Base-by-base conservation (phyloP, 202 grass and related monocot genomes). In the Digitaria exilis region DNA sequence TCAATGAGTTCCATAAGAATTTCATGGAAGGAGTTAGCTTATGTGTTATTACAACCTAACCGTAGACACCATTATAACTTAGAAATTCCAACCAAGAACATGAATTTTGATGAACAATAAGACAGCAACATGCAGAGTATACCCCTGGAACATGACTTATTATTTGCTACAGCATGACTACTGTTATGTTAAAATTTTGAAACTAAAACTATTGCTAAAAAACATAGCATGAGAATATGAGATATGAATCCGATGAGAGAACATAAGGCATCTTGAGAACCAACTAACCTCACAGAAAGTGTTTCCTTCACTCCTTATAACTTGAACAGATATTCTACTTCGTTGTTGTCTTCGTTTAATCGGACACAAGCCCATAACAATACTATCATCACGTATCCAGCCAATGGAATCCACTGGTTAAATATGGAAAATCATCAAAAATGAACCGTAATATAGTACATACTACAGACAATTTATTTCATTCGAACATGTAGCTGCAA, bases 281-380 rank as follows among this genome's bases (percentile, higher is more conserved):
- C 4, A 86, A 71, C 82, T 79, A 82, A 98, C 96, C 96, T 95
- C 91, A 65, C 84, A 80, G 83, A 98, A 95, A 77, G 85, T 87
- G 52, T 71, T 65, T 37, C 76, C 82, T 75, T 82, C 42, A 17
- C 88, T 82, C 74, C 73, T 92, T 88, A 98, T 95, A 76, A 98
- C 87, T 80, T 98, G 96, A 85, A 98, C 75, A 93, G 72, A 76
- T 95, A 98, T 39, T 87, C 89, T 59, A 87, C 90, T 77, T 98
- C 92, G 17, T 88, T 86, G 37, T 74, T 84, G 80, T 89, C 86
- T 84, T 95, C 91, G 84, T 91, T 95, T 68, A 98, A 86, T 82
- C 77, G 82, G 89, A 93, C 77, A 82, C 85, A n/a, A 92, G 71
- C 90, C 90, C 18, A 94, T 25, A 92, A 95, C 83, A 83, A 93